phyloP scores from a whole-genome alignment of 2,329 filamentous ascomycete species.

The Lasiodiplodia theobromae region DNA sequence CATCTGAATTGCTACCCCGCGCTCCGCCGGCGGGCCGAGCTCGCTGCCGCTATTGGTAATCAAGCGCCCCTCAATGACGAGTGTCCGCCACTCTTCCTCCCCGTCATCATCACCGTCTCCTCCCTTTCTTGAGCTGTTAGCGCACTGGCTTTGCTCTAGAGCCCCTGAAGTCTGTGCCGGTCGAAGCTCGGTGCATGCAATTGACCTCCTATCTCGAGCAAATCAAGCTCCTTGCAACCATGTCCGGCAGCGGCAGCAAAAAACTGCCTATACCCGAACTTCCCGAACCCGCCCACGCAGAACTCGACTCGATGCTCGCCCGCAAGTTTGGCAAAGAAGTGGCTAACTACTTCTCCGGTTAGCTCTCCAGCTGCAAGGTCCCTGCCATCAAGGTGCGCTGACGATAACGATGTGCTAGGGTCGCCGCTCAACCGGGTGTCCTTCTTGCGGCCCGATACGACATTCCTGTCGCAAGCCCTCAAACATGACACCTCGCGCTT shows the following conservation, averaged over 20 bases:
- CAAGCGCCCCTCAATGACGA: conserved; percentile 26
- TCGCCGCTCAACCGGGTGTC: conserved; percentile 80
- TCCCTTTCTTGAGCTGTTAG: not conserved
- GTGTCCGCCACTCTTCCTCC: not conserved
- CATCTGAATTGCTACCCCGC: conserved; percentile 7
- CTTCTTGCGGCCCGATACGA: conserved; percentile 74
- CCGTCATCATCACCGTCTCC: not conserved
- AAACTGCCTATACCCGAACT: conserved; percentile 53
- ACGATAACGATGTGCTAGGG: conserved; percentile 51
- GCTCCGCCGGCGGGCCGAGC: conserved; percentile 20
- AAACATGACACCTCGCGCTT: conserved; percentile 72
- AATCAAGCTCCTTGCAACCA: conserved; percentile 19
- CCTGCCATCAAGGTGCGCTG: conserved; percentile 18
- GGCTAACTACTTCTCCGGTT: conserved; percentile 79
- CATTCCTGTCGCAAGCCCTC: conserved; percentile 74
- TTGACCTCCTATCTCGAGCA: conserved; percentile 31
- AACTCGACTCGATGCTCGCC: conserved; percentile 73
- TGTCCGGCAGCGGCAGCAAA: conserved; percentile 23
- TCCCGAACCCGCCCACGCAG: conserved; percentile 64
- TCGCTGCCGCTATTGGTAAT: conserved; percentile 27
- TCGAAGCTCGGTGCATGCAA: conserved; percentile 30
- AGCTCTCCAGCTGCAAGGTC: not conserved
- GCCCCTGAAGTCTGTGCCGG: conserved; percentile 8
- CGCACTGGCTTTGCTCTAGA: conserved; percentile 1
- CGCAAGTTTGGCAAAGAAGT: conserved; percentile 80